A percentile compares a stretch with the other conserved stretches of the same genome.
Conservation (phyloP, 768 basidiomycete species). For the Hirschioporus abietinus region DNA sequence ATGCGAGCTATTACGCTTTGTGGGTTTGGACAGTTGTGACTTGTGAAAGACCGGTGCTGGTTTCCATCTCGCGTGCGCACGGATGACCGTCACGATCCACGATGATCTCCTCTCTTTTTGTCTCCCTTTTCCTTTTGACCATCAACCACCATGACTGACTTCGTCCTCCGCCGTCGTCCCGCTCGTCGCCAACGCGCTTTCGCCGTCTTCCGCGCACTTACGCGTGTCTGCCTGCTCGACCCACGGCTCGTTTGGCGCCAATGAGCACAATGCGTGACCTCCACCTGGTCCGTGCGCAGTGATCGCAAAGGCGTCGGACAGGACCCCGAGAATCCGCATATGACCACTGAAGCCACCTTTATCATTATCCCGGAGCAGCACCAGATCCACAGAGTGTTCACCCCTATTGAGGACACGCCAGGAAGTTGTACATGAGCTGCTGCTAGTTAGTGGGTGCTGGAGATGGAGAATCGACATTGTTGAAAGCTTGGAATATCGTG, state of each 20-base stretch:
- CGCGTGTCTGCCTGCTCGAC: not conserved
- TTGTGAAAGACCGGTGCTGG: not conserved
- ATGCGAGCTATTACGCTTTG: not conserved
- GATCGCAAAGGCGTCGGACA: not conserved
- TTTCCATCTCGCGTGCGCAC: slow-evolving; percentile 1
- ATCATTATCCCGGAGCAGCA: not conserved
- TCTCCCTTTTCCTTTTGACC: not conserved
- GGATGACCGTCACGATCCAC: slow-evolving; percentile 1
- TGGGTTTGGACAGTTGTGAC: not conserved
- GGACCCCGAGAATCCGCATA: not conserved
- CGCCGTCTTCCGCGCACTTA: not conserved
- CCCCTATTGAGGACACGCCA: not conserved
- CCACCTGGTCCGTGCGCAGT: not conserved
- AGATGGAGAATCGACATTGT: not conserved
- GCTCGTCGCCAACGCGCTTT: not conserved
- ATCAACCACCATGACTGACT: not conserved
- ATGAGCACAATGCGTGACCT: not conserved
- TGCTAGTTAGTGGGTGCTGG: not conserved
- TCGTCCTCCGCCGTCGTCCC: too few species aligned
- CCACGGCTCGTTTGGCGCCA: not conserved
- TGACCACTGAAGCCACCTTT: not conserved
- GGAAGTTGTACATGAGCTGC: not conserved
- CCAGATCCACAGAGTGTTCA: not conserved
- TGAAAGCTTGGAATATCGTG: not conserved
- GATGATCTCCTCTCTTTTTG: slow-evolving; percentile 1